Evolutionary conservation across 352 stramenopile genomes (phyloP).

Genomic region (Phytophthora constricta): DNA sequence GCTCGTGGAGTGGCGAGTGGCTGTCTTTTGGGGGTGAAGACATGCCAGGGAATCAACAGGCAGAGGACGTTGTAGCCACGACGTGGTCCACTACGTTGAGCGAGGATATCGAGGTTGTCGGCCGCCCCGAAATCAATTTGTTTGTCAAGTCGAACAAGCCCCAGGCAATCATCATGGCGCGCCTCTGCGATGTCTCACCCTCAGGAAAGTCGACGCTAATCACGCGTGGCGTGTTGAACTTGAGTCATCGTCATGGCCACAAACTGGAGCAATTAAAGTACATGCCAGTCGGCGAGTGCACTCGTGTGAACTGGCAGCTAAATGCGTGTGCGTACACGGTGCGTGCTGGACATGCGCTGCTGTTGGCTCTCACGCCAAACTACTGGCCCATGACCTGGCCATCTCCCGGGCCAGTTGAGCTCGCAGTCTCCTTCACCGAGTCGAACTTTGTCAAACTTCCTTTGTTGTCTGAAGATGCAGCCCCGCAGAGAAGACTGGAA

Average conservation of each 20-base stretch:
- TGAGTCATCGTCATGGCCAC: slow-evolving; percentile 52
- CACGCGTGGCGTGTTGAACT: slow-evolving; percentile 49
- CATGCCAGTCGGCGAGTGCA: slow-evolving; percentile 41
- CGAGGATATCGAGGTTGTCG: slow-evolving; percentile 43
- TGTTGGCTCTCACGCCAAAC: slow-evolving; percentile 48
- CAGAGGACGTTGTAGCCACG: slow-evolving; percentile 43
- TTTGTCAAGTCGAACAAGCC: slow-evolving; percentile 43
- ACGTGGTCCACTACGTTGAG: slow-evolving; percentile 37
- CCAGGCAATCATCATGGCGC: slow-evolving; percentile 46
- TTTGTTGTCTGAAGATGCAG: slow-evolving; percentile 16
- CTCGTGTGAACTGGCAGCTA: slow-evolving; percentile 41
- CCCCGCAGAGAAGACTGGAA: neutral
- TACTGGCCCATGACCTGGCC: slow-evolving; percentile 66
- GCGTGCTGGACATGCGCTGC: slow-evolving; percentile 34
- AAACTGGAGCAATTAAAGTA: slow-evolving; percentile 32
- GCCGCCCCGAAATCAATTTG: slow-evolving; percentile 47
- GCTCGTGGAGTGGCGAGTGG: slow-evolving; percentile 60
- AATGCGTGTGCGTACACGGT: slow-evolving; percentile 57
- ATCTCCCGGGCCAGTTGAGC: slow-evolving; percentile 43
- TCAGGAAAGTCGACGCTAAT: slow-evolving; percentile 52
- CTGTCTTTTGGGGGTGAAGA: slow-evolving; percentile 57
- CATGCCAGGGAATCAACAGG: slow-evolving; percentile 52
- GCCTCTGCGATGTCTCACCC: slow-evolving; percentile 53
- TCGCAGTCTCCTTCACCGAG: slow-evolving; percentile 39
- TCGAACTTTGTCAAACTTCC: slow-evolving; percentile 46